Percentiles rank a stretch among this genome's conserved stretches.
phyloP scores from a whole-genome alignment of 1,284 basidiomycete genomes.

The Fomitopsis pinicola region DNA sequence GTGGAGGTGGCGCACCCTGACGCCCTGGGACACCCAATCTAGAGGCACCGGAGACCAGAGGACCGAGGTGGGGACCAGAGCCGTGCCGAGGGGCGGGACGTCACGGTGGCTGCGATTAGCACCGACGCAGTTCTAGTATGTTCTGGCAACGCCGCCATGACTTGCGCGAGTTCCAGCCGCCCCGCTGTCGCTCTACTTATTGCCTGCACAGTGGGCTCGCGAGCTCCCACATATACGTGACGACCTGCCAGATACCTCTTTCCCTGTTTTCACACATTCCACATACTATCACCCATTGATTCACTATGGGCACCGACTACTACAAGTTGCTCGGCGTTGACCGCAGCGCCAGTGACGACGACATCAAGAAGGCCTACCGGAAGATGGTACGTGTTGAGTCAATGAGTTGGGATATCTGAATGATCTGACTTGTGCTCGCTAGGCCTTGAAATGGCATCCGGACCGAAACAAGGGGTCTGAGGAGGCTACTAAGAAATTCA shows the following conservation, averaged over 20 bases:
- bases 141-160: conserved; percentile 18
- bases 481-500: conserved; percentile 87
- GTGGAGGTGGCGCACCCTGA: no score
- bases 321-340: conserved; percentile 77
- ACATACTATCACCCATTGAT: not conserved
- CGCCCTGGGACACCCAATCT: not conserved
- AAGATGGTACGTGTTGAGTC: conserved; percentile 31
- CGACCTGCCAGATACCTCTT: conserved; percentile 2
- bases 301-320: conserved; percentile 72
- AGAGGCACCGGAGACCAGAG: not conserved
- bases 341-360: conserved; percentile 67
- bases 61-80: not conserved
- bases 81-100: conserved; percentile 8
- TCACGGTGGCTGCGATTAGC: conserved; percentile 17
- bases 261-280: not conserved
- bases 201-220: not conserved
- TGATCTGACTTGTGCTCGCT: conserved; percentile 10
- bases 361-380: conserved; percentile 56
- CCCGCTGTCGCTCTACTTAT: conserved; percentile 3
- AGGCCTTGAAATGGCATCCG: conserved; percentile 65
- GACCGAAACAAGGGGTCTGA: conserved; percentile 83
- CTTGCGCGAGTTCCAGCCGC: conserved; percentile 12
- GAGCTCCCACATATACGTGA: not conserved
- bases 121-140: conserved; percentile 18
- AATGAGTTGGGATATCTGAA: not conserved